Evolutionary conservation across 352 stramenopile species (phyloP).

Genomic region (Globisporangium canariense): DNA sequence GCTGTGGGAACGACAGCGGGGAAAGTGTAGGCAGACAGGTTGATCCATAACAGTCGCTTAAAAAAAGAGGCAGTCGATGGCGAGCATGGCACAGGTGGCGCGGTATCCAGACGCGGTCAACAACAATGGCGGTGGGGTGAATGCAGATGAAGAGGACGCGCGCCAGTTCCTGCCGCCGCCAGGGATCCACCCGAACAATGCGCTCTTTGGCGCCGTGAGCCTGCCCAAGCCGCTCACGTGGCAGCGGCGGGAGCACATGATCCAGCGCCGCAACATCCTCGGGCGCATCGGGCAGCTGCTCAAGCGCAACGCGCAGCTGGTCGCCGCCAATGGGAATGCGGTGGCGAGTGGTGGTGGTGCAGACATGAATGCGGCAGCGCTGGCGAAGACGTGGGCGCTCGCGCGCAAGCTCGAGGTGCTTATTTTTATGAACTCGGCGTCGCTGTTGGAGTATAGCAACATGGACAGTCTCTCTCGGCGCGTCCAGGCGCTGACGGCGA

Average conservation of each 20-base stretch:
- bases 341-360: neutral
- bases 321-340: constrained; percentile 10
- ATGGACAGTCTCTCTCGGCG: constrained; percentile 71
- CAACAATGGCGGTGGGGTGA: neutral
- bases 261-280: constrained; percentile 66
- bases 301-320: constrained; percentile 48
- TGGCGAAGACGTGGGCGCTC: constrained; percentile 63
- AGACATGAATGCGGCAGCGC: constrained; percentile 15
- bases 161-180: constrained; percentile 44
- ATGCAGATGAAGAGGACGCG: constrained; percentile 5
- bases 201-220: constrained; percentile 57
- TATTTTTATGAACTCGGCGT: constrained; percentile 81
- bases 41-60: neutral
- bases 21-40: neutral
- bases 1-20: neutral
- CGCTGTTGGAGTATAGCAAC: constrained; percentile 78
- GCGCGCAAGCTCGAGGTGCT: constrained; percentile 81
- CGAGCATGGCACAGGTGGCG: constrained; percentile 17
- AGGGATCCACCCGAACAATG: constrained; percentile 68
- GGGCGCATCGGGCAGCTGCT: constrained; percentile 63
- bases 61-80: neutral
- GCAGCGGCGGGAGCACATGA: constrained; percentile 70
- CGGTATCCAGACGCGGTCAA: constrained; percentile 11
- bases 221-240: constrained; percentile 82
- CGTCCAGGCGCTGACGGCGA: constrained; percentile 72